phyloP scores from a whole-genome alignment of 2,329 filamentous ascomycete species.

The Phaeosphaeriaceae sp. region DNA sequence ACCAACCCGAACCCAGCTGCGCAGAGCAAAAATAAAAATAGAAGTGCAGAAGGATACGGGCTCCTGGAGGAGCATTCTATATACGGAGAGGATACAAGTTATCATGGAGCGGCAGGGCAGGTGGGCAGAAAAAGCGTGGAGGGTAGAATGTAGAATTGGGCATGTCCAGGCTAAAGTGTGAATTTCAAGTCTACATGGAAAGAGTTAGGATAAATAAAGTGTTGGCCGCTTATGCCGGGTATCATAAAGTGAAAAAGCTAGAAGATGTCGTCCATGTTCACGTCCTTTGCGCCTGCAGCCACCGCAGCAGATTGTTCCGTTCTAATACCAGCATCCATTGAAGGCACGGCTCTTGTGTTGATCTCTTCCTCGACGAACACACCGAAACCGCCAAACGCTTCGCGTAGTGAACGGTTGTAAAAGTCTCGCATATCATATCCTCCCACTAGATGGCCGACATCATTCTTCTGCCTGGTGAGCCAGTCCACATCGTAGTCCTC shows the following conservation, averaged over 20 bases:
- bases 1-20: conserved; percentile 35
- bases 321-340: conserved; percentile 38
- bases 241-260: conserved; percentile 39
- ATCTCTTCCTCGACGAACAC: conserved; percentile 84
- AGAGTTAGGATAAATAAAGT: conserved; percentile 1
- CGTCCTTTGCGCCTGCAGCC: conserved; percentile 62
- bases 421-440: conserved; percentile 87
- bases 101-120: conserved; percentile 44
- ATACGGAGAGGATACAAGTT: conserved; percentile 51
- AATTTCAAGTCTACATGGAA: too few species aligned
- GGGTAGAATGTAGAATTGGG: conserved; percentile 10
- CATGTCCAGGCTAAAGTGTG: neutral
- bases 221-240: conserved; percentile 36
- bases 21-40: conserved; percentile 8
- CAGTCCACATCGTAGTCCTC: conserved; percentile 77
- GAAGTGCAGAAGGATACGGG: conserved; percentile 46
- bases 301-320: conserved; percentile 55
- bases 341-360: conserved; percentile 48
- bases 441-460: conserved; percentile 72
- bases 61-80: conserved; percentile 52
- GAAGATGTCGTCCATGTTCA: conserved; percentile 54
- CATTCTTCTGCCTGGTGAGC: conserved; percentile 70
- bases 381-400: conserved; percentile 87
- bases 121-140: conserved; percentile 21
- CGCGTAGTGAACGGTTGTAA: conserved; percentile 78